Conservation (phyloP, 2,329 filamentous ascomycete genomes). For the Lanzia echinophila region DNA sequence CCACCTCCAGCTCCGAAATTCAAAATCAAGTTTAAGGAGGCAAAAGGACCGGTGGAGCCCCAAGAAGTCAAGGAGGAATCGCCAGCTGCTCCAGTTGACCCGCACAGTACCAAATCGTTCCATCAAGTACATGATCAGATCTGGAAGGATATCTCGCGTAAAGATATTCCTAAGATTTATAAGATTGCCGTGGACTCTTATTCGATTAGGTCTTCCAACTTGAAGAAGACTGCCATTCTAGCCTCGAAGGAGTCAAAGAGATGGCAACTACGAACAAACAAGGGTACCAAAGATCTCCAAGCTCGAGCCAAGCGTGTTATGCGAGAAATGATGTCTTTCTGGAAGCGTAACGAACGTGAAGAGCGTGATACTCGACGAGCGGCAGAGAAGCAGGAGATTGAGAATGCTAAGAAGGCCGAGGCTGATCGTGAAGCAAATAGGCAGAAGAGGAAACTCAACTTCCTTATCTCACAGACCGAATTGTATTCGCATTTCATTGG, state of each 20-base stretch:
- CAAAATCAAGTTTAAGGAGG: slow-evolving; percentile 44
- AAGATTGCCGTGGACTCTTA: slow-evolving; percentile 83
- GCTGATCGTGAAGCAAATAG: slow-evolving; percentile 95
- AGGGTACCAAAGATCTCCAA: slow-evolving; percentile 96
- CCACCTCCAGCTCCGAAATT: slow-evolving; percentile 45
- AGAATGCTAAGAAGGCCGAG: slow-evolving; percentile 93
- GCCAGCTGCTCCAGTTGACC: slow-evolving; percentile 28
- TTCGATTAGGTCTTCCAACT: slow-evolving; percentile 83
- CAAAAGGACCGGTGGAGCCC: slow-evolving; percentile 14
- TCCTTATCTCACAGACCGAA: slow-evolving; percentile 97
- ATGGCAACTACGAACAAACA: slow-evolving; percentile 97
- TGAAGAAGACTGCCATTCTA: slow-evolving; percentile 94
- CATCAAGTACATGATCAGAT: slow-evolving; percentile 97
- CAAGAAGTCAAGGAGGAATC: slow-evolving; percentile 40
- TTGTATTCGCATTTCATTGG: slow-evolving; percentile 99
- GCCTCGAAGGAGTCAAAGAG: slow-evolving; percentile 95
- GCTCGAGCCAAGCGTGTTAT: slow-evolving; percentile 95
- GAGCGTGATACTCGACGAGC: slow-evolving; percentile 91
- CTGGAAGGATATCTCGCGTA: slow-evolving; percentile 87
- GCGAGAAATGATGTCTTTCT: slow-evolving; percentile 99
- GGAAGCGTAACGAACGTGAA: slow-evolving; percentile 97
- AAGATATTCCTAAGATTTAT: slow-evolving; percentile 88
- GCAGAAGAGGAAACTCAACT: slow-evolving; percentile 98
- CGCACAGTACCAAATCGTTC: slow-evolving; percentile 83
- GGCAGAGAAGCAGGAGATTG: slow-evolving; percentile 90